These are phyloP conservation scores for Streptanthus diversifolius DNA, from an alignment of 345 rosid genomes.

Conservation along the genomic window DNA sequence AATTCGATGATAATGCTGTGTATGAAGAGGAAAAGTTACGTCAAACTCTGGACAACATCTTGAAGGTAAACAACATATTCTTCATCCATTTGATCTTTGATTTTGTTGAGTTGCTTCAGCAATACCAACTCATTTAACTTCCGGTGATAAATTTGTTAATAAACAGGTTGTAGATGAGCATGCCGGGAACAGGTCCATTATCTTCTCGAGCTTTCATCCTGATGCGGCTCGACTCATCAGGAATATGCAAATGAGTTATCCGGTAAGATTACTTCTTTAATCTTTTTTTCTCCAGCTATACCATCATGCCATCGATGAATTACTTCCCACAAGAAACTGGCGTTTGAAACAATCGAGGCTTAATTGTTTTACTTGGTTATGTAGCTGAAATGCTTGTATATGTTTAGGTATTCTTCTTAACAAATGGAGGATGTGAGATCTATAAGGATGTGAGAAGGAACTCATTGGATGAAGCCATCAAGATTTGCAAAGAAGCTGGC, in stretches of 20 bases:
- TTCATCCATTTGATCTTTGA: not conserved
- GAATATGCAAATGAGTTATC: conserved; percentile 45
- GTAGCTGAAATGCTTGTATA: not conserved
- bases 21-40: conserved; percentile 48
- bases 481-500: conserved; percentile 47
- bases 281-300: conserved; percentile 29
- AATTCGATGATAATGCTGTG: conserved; percentile 56
- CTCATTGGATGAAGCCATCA: conserved; percentile 61
- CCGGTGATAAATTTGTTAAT: not conserved
- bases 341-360: not conserved
- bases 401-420: conserved; percentile 60
- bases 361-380: not conserved
- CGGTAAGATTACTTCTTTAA: conserved; percentile 45
- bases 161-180: conserved; percentile 47
- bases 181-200: conserved; percentile 40
- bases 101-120: not conserved
- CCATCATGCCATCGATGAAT: not conserved
- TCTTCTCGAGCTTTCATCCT: conserved; percentile 72
- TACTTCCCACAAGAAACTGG: not conserved
- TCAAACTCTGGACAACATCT: conserved; percentile 41
- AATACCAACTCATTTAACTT: not conserved
- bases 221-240: conserved; percentile 53
- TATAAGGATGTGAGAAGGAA: conserved; percentile 51
- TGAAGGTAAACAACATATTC: conserved; percentile 32
- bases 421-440: conserved; percentile 59